Evolutionary conservation across 2,329 filamentous ascomycete species (phyloP), one percentile per base, ranked within the genome.

Genomic region (Aspergillus sp.): DNA sequence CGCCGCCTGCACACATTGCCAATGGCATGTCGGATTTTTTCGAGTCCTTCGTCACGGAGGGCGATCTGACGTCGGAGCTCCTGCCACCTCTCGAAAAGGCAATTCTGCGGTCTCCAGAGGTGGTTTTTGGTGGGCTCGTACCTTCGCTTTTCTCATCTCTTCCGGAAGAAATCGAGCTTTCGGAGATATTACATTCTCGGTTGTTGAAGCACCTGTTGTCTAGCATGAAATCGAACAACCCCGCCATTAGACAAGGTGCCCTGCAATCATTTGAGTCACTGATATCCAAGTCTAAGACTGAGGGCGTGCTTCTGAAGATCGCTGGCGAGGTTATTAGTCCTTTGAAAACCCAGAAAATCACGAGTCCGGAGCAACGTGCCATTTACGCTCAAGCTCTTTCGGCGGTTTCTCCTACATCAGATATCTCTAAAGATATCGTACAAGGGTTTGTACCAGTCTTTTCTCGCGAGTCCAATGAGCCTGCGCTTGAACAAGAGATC

Each of bases 221-320:
- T 41, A 96, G 92, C 70, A 82, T 93, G 73, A 97, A 96, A 74
- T 98, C 95, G 1, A 93, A 89, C 68, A 98, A 96, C 72, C 79
- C 85, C 13, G 75, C 76, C 2, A 91, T 97, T 61, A 87, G 93
- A 56, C 84, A 84, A 61, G 92, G 91, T 22, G 89, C 90, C 8
- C 77, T 93, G 20, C 81, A 83, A 40, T 89, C 89, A 7, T 96
- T 98, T 72, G 82, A 83, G 62, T 83, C 84, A 9, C 79, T 93
- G n/a, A 83, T 90, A 30, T 73, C 77, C 42, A 82, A 83, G 64
- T 89, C 86, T 64, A 83, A 90, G 61, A 79, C 80, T 37, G 74
- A 80, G 5, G 72, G 79, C 3, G 74, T 81, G 4, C 76, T 96
- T 42, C 82, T 85, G 37, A 88, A 89, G 67, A 83, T 93, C 44